Base-by-base conservation (phyloP, 208 protist species). In the Trypanosoma avium region DNA sequence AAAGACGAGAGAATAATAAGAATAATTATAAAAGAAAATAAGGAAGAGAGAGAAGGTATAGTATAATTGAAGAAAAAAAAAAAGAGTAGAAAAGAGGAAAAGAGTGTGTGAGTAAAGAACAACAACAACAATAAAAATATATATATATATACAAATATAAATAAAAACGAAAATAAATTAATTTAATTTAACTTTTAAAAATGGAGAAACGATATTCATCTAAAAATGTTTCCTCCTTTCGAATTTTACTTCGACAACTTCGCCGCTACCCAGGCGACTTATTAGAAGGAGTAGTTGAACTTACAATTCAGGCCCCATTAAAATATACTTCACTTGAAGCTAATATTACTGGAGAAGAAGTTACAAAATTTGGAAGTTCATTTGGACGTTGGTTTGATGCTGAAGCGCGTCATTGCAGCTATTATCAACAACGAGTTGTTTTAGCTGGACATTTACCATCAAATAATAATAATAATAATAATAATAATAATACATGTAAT, bases 341-440 rank as follows among this genome's bases (percentile, higher is more conserved):
- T 9, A 32, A 65, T 42, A 17, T 90, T n/a, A n/a, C 15, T 13
- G 79, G 76, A 9, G 56, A 62, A 2, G 80, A 91, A 53, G 45
- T 38, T 8, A 59, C 80, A 0, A 47, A 36, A 29, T 53, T 88
- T 38, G 78, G 73, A 26, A 63, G 45, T 2, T 49, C 81, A 0
- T 27, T 88, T 1, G 30, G 53, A 9, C 73, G 61, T 17, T 21
- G 45, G 12, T 66, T 66, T 22, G 82, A 84, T 52, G 60, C 53
- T 0, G 80, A 88, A 50, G 59, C 61, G 13, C 74, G 73, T 10
- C 52, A 71, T 32, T 80, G 70, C 36, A 46, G 48, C 10, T 93
- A 90, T 61, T 90, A 86, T 47, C 54, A 74, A 22, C 80, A 84
- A 67, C 73, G 70, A 36, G 61, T 88, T 29, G 33, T 79, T 40